Base-by-base conservation (phyloP, 768 basidiomycete genomes). In the Tubosaeta sp. region DNA sequence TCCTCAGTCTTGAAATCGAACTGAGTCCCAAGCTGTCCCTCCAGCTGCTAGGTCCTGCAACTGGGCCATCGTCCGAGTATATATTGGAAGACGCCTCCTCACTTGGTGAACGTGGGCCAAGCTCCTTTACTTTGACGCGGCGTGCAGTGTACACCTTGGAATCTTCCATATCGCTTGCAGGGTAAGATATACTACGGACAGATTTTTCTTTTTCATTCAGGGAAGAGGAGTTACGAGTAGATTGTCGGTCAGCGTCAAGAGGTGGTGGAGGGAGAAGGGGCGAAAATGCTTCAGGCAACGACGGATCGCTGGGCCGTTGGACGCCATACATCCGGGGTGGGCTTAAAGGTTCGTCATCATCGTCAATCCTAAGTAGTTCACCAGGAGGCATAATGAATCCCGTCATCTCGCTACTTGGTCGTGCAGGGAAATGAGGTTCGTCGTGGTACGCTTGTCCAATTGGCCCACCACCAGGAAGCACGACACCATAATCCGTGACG, bases 1-100 rank as follows among this genome's bases (percentile, higher is more conserved):
- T 54, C 31, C 83, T 73, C 16, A 84, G 56, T 48, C 71, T 73
- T 3, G 76, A 74, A 3, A 83, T 64, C 0, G 76, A 76, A 24
- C 76, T 66, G 4, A 84, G 65, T 1, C 82, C 79, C 3, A 83
- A 67, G 39, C 66, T 66, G 12, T 49, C 42, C 49, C 63, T 61
- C 71, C 69, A 71, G 38, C 61, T 40, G 25, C 68, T 62, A 4
- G 67, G 67, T n/a, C 65, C 70, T 11, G 67, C 44, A 29, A 54
- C 44, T 27, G 59, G 58, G 6, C 54, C 36, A 6, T 60, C 48
- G 9, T 66, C 65, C 13, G 49, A 22, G 36, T 41, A 49, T 5
- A 31, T 29, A 27, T 44, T 32, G 4, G 56, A 46, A 12, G 60
- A 47, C 5, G 43, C 39, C 4, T 59, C 66, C 13, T 60, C 67